phyloP scores from a whole-genome alignment of 768 basidiomycete species.

The Roridomyces roridus region DNA sequence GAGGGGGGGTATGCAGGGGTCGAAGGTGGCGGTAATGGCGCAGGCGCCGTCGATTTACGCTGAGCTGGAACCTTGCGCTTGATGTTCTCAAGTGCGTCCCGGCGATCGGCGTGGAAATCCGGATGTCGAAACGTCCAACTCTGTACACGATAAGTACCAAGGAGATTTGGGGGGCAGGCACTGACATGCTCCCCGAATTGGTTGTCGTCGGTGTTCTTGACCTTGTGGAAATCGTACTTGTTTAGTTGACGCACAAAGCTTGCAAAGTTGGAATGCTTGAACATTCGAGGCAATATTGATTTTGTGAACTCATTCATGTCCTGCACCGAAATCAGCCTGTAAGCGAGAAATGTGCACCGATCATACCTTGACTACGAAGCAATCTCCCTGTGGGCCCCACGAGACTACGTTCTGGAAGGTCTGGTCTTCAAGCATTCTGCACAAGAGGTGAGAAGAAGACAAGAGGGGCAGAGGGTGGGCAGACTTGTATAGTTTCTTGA shows the following conservation, averaged over 20 bases:
- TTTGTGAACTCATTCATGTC: constrained; percentile 98
- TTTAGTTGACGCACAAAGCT: constrained; percentile 92
- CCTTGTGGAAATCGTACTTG: constrained; percentile 98
- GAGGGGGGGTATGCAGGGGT: constrained; percentile 32
- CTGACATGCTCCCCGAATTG: constrained; percentile 69
- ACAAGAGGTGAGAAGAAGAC: not conserved
- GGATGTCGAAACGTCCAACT: constrained; percentile 68
- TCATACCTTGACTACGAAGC: constrained; percentile 84
- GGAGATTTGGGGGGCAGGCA: constrained; percentile 5
- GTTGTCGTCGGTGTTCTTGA: constrained; percentile 87
- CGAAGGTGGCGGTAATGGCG: constrained; percentile 28
- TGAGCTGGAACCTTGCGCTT: constrained; percentile 65
- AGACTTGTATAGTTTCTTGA: constrained; percentile 94
- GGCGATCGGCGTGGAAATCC: constrained; percentile 61
- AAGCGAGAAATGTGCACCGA: too few species aligned
- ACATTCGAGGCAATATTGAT: constrained; percentile 86
- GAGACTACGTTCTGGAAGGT: constrained; percentile 75
- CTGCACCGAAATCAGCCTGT: constrained; percentile 4
- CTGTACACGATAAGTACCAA: constrained; percentile 28
- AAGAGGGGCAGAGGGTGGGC: constrained; percentile 7
- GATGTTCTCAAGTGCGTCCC: constrained; percentile 62
- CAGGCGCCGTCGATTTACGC: constrained; percentile 48
- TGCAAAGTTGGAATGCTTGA: constrained; percentile 96
- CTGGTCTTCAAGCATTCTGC: constrained; percentile 88
- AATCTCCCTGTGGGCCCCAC: constrained; percentile 86